Evolutionary conservation across 2,329 filamentous ascomycete species (phyloP), one percentile per base, ranked within the genome.

Genomic region (Beauveria varroae): DNA sequence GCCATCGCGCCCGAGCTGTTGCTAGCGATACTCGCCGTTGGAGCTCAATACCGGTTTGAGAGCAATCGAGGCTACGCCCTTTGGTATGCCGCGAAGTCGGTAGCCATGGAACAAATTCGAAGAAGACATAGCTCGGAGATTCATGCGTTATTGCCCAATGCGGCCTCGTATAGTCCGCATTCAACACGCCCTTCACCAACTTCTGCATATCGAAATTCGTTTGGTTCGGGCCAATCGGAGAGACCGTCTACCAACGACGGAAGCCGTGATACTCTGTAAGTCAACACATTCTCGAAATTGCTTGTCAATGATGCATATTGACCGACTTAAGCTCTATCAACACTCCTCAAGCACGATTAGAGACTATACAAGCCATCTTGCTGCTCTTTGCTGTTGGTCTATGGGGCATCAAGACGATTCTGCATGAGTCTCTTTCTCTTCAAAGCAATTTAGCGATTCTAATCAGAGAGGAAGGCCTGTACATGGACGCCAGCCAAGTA

Each of bases 1-100:
- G 82, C 85, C n/a, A 79, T 85, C n/a, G 83, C 86, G 0, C 82
- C 87, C 0, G 88, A 90, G 70, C 75, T 91, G 4, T 75, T 89
- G 5, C 74, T 91, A 30, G 87, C 87, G 0, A 81, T 90, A 18
- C 76, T 87, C 24, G 86, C 88, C 0, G 82, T 90, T 2, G 86
- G 86, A 14, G 86, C 86, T 0, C 85, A 87, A 66, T 88, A 88
- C 66, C 80, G 83, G 1, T 86, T 86, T 57, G 84, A 86, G 66
- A 81, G 76, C 60, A 81, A 84, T 52, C 76, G 83, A 47, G 81
- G 81, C 2, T 82, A 86, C 67, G 81, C 81, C 2, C 70, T 86
- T 5, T 86, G 83, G 83, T 86, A 85, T 68, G 83, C 83, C 0
- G 80, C 82, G 8, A 85, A 82, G 68, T 76, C 82, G 4, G 79